A percentile compares a stretch with the other conserved stretches of the same genome.
Conservation (phyloP, 257 asterid species). For the Marsdenia floribunda region DNA sequence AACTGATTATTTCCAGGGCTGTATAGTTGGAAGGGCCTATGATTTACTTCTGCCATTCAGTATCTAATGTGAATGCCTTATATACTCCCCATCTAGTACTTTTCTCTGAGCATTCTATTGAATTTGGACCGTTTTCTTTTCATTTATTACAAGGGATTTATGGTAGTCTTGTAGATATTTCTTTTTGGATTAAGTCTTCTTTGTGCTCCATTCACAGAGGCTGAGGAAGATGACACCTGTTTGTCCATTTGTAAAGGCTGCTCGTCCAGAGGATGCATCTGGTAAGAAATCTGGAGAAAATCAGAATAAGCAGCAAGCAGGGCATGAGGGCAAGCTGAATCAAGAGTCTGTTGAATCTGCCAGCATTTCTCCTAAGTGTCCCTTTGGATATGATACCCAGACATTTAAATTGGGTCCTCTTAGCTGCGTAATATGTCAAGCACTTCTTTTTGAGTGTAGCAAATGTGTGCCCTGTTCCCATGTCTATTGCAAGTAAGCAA, state of each 20-base stretch:
- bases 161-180: not conserved
- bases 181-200: not conserved
- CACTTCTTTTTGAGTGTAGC: slow-evolving; percentile 84
- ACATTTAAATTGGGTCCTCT: slow-evolving; percentile 93
- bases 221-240: slow-evolving; percentile 76
- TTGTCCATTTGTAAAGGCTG: slow-evolving; percentile 76
- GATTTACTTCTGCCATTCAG: not conserved
- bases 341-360: slow-evolving; percentile 35
- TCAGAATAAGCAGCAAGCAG: slow-evolving; percentile 46
- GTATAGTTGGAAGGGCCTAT: not conserved
- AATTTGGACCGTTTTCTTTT: not conserved
- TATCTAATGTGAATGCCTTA: not conserved
- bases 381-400: slow-evolving; percentile 62
- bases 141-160: not conserved
- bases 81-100: not conserved
- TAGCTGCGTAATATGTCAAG: slow-evolving; percentile 91
- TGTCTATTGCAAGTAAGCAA: slow-evolving; percentile 87
- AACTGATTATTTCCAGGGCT: not conserved
- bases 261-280: slow-evolving; percentile 74
- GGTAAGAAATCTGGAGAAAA: slow-evolving; percentile 49
- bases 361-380: slow-evolving; percentile 36
- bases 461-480: slow-evolving; percentile 91
- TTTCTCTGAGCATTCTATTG: not conserved
- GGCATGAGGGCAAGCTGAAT: slow-evolving; percentile 31
- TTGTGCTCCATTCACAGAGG: slow-evolving; percentile 25